A percentile compares a stretch with the other conserved stretches of the same genome.
Conservation (phyloP, 2,329 filamentous ascomycete species). For the Paracamarosporium sp. region DNA sequence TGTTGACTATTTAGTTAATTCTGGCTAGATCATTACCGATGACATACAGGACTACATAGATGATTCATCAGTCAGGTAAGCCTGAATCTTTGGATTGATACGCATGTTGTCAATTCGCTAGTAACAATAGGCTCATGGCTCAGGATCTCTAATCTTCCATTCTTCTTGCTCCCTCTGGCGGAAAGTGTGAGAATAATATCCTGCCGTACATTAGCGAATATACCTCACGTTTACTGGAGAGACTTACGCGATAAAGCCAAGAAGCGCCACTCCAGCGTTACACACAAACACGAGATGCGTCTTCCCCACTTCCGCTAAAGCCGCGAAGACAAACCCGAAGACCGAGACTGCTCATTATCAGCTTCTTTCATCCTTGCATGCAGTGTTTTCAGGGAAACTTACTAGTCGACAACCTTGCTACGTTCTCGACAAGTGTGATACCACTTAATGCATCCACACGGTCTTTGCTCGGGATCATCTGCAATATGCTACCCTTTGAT, state of each 20-base stretch:
- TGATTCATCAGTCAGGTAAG: too few relatives aligned
- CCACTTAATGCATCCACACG: conserved; percentile 72
- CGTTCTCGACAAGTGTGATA: conserved; percentile 73
- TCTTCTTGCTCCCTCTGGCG: neutral
- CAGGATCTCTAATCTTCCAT: neutral
- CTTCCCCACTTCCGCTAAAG: conserved; percentile 65
- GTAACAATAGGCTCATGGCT: too few relatives aligned
- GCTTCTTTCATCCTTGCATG: neutral
- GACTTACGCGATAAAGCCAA: conserved; percentile 3
- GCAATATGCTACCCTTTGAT: conserved; percentile 75
- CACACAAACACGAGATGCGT: conserved; percentile 70
- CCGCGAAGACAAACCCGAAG: conserved; percentile 72
- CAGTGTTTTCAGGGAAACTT: conserved; percentile 7
- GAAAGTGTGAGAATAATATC: neutral
- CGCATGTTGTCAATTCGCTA: too few relatives aligned
- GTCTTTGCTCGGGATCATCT: conserved; percentile 69
- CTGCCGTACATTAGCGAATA: neutral
- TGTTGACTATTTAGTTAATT: too few relatives aligned
- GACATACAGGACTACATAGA: too few relatives aligned
- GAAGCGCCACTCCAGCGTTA: conserved; percentile 59
- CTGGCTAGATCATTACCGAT: too few relatives aligned
- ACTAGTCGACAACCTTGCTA: conserved; percentile 66
- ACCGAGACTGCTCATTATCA: conserved; percentile 56
- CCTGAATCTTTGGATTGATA: neutral
- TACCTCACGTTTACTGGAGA: too few relatives aligned